Evolutionary conservation across 768 basidiomycete genomes (phyloP).

Genomic region (Boletus fagicola): DNA sequence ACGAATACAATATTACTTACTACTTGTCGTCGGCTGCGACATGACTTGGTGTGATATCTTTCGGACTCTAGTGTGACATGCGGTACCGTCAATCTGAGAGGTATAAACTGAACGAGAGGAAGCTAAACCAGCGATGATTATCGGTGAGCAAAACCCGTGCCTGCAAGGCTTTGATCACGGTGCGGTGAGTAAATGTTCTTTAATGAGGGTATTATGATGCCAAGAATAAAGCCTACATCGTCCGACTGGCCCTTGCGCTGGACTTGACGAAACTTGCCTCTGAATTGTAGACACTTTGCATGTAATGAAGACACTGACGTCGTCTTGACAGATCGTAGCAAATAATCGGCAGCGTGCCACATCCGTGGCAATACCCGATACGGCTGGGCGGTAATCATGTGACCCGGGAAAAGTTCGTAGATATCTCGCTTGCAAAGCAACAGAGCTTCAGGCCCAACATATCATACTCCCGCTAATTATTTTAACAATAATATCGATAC

Average conservation of each 20-base stretch:
- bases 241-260: constrained; percentile 2
- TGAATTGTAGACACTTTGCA: not conserved
- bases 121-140: too few relatives aligned
- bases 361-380: too few relatives aligned
- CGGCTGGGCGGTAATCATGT: too few relatives aligned
- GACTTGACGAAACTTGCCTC: constrained; percentile 9
- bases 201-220: not conserved
- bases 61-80: not conserved
- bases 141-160: not conserved
- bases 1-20: too few relatives aligned
- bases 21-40: too few relatives aligned
- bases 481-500: too few relatives aligned
- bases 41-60: not conserved
- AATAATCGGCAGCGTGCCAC: too few relatives aligned
- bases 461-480: too few relatives aligned
- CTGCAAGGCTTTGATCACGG: not conserved
- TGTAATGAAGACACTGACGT: not conserved
- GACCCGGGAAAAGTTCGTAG: too few relatives aligned
- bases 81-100: not conserved
- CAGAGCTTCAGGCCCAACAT: too few relatives aligned
- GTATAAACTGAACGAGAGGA: not conserved
- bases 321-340: too few relatives aligned
- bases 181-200: not conserved
- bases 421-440: too few relatives aligned
- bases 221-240: constrained; percentile 7